phyloP scores from a whole-genome alignment of 1,284 basidiomycete genomes.

The Trichosporon sp. region DNA sequence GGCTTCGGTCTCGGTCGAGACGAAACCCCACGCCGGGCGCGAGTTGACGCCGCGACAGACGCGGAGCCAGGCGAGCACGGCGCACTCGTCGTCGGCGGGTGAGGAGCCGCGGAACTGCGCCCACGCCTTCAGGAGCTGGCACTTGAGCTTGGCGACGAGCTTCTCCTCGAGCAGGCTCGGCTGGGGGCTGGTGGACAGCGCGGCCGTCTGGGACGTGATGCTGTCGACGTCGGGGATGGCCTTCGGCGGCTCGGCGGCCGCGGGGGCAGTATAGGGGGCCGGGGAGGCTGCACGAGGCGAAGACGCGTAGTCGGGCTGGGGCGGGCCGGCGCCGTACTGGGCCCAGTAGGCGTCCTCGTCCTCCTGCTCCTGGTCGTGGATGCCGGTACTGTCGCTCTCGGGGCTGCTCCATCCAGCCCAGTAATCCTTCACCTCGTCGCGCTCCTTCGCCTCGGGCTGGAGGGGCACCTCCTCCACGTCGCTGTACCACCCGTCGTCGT shows the following conservation, averaged over 20 bases:
- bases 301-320: background rate
- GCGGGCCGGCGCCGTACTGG: slow-evolving; percentile 38
- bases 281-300: background rate
- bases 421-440: slow-evolving; percentile 35
- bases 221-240: slow-evolving; percentile 18
- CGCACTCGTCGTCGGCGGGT: slow-evolving; percentile 37
- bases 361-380: slow-evolving; percentile 25
- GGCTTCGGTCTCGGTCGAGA: background rate
- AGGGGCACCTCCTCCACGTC: slow-evolving; percentile 21
- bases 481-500: slow-evolving; percentile 22
- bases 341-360: slow-evolving; percentile 51
- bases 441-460: background rate
- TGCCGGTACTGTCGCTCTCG: slow-evolving; percentile 17
- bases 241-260: slow-evolving; percentile 20
- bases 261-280: slow-evolving; percentile 24
- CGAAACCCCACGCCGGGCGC: slow-evolving; percentile 23
- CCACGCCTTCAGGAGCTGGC: slow-evolving; percentile 37
- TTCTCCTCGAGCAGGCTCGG: slow-evolving; percentile 30
- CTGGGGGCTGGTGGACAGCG: background rate
- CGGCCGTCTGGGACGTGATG: background rate
- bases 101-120: slow-evolving; percentile 23
- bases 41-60: slow-evolving; percentile 36
- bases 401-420: slow-evolving; percentile 42
- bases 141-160: slow-evolving; percentile 34
- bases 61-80: slow-evolving; percentile 47